phyloP scores from a whole-genome alignment of 148 eudicot genomes.

The Selenicereus undatus region DNA sequence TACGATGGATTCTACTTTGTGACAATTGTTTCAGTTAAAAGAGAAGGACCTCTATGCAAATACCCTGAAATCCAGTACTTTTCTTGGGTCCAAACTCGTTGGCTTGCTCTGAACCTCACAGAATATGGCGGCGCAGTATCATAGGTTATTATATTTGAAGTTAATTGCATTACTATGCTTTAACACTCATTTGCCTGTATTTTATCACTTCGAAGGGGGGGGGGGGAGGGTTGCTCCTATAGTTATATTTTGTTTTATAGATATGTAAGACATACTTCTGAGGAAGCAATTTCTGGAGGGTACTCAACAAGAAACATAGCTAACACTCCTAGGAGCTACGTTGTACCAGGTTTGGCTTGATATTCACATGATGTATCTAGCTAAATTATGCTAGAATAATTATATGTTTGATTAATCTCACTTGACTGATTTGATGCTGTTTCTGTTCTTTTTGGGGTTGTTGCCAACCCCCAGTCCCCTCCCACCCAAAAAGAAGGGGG shows the following conservation, averaged over 20 bases:
- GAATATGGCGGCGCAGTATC: too few species aligned
- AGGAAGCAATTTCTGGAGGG: neutral
- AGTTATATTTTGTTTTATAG: neutral
- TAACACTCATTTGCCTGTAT: neutral
- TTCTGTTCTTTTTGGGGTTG: neutral
- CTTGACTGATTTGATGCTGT: neutral
- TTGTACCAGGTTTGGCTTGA: neutral
- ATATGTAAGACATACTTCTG: neutral
- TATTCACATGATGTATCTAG: neutral
- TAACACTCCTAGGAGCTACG: neutral
- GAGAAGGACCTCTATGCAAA: too few species aligned
- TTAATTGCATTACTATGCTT: neutral
- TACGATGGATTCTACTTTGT: too few species aligned
- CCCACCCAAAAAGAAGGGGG: neutral
- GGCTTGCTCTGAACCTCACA: too few species aligned
- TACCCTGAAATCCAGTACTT: too few species aligned
- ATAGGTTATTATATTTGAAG: too few species aligned
- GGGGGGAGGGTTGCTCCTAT: too few species aligned
- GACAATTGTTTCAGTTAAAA: too few species aligned
- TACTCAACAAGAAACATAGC: neutral
- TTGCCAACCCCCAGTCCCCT: neutral
- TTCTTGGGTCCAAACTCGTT: too few species aligned
- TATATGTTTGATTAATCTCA: too few species aligned
- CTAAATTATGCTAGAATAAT: too few species aligned
- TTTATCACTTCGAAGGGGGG: neutral